Percentiles rank a stretch among this genome's conserved stretches.
phyloP scores from a whole-genome alignment of 1,284 basidiomycete species.

The Xerocomus minutiporus region DNA sequence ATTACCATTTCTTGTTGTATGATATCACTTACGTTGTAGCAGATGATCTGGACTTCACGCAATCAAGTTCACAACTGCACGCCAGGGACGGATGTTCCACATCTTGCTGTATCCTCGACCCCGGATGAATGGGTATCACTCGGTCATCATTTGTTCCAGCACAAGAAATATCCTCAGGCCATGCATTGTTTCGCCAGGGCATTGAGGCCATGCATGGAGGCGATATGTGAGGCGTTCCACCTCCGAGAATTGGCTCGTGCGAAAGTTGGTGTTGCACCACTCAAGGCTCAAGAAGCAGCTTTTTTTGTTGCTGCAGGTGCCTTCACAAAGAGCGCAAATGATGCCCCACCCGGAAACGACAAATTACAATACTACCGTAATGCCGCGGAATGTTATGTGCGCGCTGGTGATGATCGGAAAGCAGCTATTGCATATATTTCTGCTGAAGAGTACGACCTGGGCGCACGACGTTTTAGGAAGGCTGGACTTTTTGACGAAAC shows the following conservation, averaged over 20 bases:
- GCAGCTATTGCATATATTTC: constrained; percentile 47
- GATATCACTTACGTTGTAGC: not conserved
- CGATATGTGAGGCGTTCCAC: constrained; percentile 44
- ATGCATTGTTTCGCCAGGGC: constrained; percentile 61
- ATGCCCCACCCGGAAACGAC: constrained; percentile 25
- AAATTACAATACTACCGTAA: constrained; percentile 42
- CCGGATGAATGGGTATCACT: constrained; percentile 52
- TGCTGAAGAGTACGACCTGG: constrained; percentile 42
- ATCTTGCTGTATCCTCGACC: constrained; percentile 46
- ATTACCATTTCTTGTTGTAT: not conserved
- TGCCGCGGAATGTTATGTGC: constrained; percentile 53
- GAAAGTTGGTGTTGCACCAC: constrained; percentile 20
- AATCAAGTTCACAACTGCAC: constrained; percentile 42
- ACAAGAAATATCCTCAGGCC: constrained; percentile 56
- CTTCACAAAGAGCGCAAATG: constrained; percentile 42
- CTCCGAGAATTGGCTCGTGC: constrained; percentile 41
- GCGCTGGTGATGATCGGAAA: constrained; percentile 35
- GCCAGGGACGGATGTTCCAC: constrained; percentile 40
- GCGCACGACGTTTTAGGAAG: constrained; percentile 47
- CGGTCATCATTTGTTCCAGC: constrained; percentile 50
- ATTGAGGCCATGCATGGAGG: constrained; percentile 38
- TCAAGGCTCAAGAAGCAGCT: constrained; percentile 31
- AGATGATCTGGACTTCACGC: constrained; percentile 48
- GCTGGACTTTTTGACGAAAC: constrained; percentile 52
- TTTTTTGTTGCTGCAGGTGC: constrained; percentile 46